Percentiles rank a stretch among this genome's conserved stretches.
These are phyloP conservation scores for Microdochium bolleyi DNA, from an alignment of 2,329 filamentous ascomycete species.

Conservation along the genomic window DNA sequence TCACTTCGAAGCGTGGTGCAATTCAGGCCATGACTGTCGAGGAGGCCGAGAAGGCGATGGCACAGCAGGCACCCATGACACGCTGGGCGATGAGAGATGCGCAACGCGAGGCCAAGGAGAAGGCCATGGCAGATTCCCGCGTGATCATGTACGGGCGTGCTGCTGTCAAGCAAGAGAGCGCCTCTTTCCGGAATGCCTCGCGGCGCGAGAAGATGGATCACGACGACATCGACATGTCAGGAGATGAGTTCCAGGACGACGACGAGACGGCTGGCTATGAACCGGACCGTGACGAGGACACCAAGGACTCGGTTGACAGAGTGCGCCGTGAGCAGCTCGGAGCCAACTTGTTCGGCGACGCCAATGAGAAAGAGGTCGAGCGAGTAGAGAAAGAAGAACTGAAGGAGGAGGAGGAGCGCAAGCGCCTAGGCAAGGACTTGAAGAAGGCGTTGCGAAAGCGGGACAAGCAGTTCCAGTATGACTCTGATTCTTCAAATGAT, in stretches of 20 bases:
- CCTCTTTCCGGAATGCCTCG: conserved; percentile 52
- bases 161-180: conserved; percentile 61
- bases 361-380: conserved; percentile 64
- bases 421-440: conserved; percentile 66
- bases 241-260: conserved; percentile 78
- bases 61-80: conserved; percentile 65
- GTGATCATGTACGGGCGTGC: conserved; percentile 48
- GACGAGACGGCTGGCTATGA: conserved; percentile 74
- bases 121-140: conserved; percentile 50
- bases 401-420: conserved; percentile 60
- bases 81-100: conserved; percentile 70
- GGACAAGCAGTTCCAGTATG: conserved; percentile 82
- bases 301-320: conserved; percentile 62
- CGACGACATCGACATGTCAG: conserved; percentile 59
- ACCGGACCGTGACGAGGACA: conserved; percentile 72
- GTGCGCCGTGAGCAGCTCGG: conserved; percentile 77
- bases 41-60: conserved; percentile 78
- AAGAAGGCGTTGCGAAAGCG: conserved; percentile 76
- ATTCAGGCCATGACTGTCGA: conserved; percentile 75
- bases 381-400: conserved; percentile 63
- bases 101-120: conserved; percentile 44
- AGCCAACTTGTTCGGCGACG: conserved; percentile 73
- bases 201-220: conserved; percentile 62
- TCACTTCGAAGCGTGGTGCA: conserved; percentile 64
- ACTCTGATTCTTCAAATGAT: conserved; percentile 51